These are phyloP conservation scores for Sclerotiophoma versabilis DNA, from an alignment of 2,329 filamentous ascomycete species.

Conservation along the genomic window DNA sequence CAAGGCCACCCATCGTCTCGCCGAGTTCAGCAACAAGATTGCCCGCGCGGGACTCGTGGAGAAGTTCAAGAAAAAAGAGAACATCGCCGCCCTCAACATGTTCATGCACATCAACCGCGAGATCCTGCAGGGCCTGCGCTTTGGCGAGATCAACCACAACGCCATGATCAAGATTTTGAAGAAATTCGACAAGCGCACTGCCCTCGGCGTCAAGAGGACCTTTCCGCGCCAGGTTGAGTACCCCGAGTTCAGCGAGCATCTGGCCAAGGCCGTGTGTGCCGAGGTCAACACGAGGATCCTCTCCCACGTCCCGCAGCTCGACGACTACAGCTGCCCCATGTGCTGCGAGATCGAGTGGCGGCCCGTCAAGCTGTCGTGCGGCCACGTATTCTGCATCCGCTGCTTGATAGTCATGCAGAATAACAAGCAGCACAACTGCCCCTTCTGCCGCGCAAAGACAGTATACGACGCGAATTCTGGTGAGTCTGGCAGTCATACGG, in stretches of 20 bases:
- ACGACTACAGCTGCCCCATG: slow-evolving; percentile 83
- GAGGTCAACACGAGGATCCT: slow-evolving; percentile 77
- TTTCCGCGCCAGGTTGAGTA: slow-evolving; percentile 66
- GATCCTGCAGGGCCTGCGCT: slow-evolving; percentile 80
- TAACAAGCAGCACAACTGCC: slow-evolving; percentile 71
- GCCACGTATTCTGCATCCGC: slow-evolving; percentile 82
- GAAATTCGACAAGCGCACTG: slow-evolving; percentile 88
- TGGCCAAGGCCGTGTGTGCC: slow-evolving; percentile 78
- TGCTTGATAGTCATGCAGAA: slow-evolving; percentile 83
- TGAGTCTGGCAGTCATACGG: slow-evolving; percentile 35
- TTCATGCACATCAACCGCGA: slow-evolving; percentile 77
- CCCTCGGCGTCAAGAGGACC: slow-evolving; percentile 69
- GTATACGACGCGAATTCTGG: slow-evolving; percentile 73
- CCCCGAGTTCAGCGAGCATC: slow-evolving; percentile 66
- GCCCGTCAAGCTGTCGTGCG: slow-evolving; percentile 77
- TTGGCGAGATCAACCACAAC: slow-evolving; percentile 81
- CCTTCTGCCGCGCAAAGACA: slow-evolving; percentile 75
- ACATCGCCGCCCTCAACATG: slow-evolving; percentile 67
- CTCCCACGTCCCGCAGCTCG: slow-evolving; percentile 77
- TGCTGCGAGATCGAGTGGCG: slow-evolving; percentile 82
- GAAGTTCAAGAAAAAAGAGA: slow-evolving; percentile 70
- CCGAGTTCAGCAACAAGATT: slow-evolving; percentile 76
- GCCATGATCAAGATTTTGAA: slow-evolving; percentile 86
- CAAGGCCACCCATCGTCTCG: slow-evolving; percentile 71
- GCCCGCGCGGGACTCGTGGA: slow-evolving; percentile 64